Conservation (phyloP, 1,284 basidiomycete species). For the Afroboletus lepidellus region DNA sequence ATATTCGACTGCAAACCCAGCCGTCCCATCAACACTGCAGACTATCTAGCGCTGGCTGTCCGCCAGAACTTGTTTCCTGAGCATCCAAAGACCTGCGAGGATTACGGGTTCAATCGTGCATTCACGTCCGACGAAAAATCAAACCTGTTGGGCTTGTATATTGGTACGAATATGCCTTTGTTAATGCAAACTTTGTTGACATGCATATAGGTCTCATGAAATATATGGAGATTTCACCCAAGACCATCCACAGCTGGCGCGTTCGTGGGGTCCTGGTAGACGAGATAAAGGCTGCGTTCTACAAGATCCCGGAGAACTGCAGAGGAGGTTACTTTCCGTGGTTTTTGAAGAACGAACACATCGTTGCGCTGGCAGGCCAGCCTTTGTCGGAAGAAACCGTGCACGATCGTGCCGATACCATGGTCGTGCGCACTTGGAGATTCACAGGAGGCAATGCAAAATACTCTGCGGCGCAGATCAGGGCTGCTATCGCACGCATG, state of each 20-base stretch:
- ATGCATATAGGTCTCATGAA: background rate
- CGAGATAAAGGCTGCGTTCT: background rate
- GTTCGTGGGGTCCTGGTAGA: background rate
- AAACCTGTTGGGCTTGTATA: background rate
- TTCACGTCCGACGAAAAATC: background rate
- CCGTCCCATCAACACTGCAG: background rate
- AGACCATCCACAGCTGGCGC: background rate
- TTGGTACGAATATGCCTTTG: background rate
- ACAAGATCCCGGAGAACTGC: background rate
- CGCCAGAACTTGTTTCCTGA: background rate
- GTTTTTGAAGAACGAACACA: background rate
- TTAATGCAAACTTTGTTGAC: background rate
- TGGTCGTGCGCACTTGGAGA: slow-evolving; percentile 1
- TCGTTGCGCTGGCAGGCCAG: background rate
- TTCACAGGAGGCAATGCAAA: slow-evolving; percentile 2
- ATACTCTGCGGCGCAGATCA: background rate
- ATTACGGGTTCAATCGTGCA: background rate
- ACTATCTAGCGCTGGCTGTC: background rate
- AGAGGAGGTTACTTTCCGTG: background rate
- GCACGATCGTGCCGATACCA: background rate
- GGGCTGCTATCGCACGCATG: background rate
- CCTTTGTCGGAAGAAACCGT: background rate
- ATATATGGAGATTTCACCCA: background rate
- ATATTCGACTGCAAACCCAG: slow-evolving; percentile 5
- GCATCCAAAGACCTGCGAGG: background rate